Conservation (phyloP, 2,329 filamentous ascomycete genomes). For the Ophiobolus disseminans region DNA sequence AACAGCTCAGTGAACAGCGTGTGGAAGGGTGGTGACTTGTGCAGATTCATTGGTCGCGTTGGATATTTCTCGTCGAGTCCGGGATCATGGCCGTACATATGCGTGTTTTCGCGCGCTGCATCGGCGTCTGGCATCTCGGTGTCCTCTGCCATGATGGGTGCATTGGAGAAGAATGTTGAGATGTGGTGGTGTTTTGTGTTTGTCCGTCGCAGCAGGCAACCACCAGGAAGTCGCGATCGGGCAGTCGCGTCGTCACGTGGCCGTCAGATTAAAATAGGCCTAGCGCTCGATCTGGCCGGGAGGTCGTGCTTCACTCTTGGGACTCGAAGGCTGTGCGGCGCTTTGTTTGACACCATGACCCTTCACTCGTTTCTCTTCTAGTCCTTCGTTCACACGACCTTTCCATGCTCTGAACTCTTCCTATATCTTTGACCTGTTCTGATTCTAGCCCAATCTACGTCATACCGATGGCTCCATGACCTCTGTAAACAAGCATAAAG, state of each 20-base stretch:
- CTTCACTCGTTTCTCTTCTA: constrained; percentile 15
- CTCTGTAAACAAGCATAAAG: constrained; percentile 40
- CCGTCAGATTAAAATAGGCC: not conserved
- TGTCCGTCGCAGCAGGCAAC: constrained; percentile 13
- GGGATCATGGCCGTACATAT: constrained; percentile 57
- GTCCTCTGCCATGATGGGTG: constrained; percentile 37
- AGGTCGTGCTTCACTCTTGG: constrained; percentile 10
- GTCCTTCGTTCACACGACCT: constrained; percentile 20
- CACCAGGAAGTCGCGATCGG: constrained; percentile 14
- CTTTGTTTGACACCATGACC: constrained; percentile 11
- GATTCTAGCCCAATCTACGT: too few species aligned
- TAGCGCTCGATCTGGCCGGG: constrained; percentile 14
- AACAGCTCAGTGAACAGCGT: constrained; percentile 80
- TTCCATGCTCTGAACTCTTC: constrained; percentile 9
- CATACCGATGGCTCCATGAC: constrained; percentile 50
- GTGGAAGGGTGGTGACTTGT: constrained; percentile 81
- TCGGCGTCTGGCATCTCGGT: constrained; percentile 51
- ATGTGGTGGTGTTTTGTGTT: constrained; percentile 4
- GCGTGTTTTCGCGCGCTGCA: constrained; percentile 55
- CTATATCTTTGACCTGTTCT: constrained; percentile 4
- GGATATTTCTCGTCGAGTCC: constrained; percentile 67
- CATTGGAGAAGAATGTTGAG: constrained; percentile 12
- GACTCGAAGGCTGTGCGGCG: constrained; percentile 1
- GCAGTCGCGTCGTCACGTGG: constrained; percentile 26
- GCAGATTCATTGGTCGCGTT: constrained; percentile 80